These are phyloP conservation scores for Stemphylium lycopersici DNA, from an alignment of 2,329 filamentous ascomycete genomes.

Conservation along the genomic window DNA sequence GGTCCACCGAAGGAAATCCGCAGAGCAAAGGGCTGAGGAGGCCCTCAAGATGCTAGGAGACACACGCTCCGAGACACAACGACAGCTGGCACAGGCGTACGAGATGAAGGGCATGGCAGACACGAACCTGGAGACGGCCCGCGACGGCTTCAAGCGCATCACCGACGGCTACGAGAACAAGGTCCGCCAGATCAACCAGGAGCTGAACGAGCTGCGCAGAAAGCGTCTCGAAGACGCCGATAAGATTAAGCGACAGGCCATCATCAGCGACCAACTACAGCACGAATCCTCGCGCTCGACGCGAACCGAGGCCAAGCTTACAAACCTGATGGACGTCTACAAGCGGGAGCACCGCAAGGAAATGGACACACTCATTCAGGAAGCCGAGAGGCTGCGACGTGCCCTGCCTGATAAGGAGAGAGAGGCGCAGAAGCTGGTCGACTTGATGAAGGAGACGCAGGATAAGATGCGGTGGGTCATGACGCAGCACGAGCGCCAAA, in stretches of 20 bases:
- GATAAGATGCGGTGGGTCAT: slow-evolving; percentile 76
- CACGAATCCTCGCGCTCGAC: slow-evolving; percentile 67
- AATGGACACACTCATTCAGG: slow-evolving; percentile 64
- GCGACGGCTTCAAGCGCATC: slow-evolving; percentile 73
- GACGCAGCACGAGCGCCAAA: slow-evolving; percentile 37
- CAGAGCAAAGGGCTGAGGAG: slow-evolving; percentile 64
- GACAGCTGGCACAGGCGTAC: slow-evolving; percentile 65
- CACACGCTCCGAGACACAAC: slow-evolving; percentile 63
- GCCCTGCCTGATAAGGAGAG: slow-evolving; percentile 63
- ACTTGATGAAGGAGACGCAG: slow-evolving; percentile 65
- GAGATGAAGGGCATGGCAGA: slow-evolving; percentile 60
- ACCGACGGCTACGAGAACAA: slow-evolving; percentile 55
- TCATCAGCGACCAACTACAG: slow-evolving; percentile 75
- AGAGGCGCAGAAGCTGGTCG: slow-evolving; percentile 65
- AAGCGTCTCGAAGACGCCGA: slow-evolving; percentile 40
- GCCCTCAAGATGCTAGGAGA: slow-evolving; percentile 70
- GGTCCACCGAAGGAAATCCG: slow-evolving; percentile 64
- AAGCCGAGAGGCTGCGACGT: slow-evolving; percentile 62
- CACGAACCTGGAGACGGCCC: slow-evolving; percentile 68
- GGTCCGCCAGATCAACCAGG: slow-evolving; percentile 61
- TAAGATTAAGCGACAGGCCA: slow-evolving; percentile 60
- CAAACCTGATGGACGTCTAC: slow-evolving; percentile 66
- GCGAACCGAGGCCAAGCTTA: slow-evolving; percentile 68
- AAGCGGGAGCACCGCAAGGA: slow-evolving; percentile 68
- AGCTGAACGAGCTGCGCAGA: slow-evolving; percentile 40